A percentile compares a stretch with the other conserved stretches of the same genome.
Evolutionary conservation across 2,329 filamentous ascomycete species (phyloP).

Genomic region (Fusarium keratoplasticum): DNA sequence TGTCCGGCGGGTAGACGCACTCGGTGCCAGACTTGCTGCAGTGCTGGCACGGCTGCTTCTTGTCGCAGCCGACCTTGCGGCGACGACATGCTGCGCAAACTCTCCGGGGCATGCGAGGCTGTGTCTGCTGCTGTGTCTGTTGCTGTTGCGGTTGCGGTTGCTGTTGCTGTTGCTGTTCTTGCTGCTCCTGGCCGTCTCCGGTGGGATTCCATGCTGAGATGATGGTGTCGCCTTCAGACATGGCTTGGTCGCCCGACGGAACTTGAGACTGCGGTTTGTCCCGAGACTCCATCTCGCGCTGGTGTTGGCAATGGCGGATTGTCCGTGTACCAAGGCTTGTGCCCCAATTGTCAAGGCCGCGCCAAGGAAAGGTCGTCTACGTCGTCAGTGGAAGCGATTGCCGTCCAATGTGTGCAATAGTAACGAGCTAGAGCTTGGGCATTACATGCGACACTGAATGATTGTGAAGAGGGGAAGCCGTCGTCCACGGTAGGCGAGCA

Average conservation of each 20-base stretch:
- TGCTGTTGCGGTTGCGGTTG: too few relatives aligned
- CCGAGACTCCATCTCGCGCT: background rate
- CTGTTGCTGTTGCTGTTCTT: conserved; percentile 4
- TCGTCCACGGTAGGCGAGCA: background rate
- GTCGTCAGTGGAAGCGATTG: too few relatives aligned
- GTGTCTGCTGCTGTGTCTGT: background rate
- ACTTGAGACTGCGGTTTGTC: background rate
- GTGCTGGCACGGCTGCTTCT: conserved; percentile 17
- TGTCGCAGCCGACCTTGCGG: conserved; percentile 17
- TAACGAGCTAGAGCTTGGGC: background rate
- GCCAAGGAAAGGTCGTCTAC: too few relatives aligned
- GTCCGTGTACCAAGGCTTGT: background rate
- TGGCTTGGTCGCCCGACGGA: background rate
- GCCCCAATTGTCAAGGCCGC: too few relatives aligned
- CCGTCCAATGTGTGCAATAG: background rate
- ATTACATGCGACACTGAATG: background rate
- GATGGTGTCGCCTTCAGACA: conserved; percentile 7
- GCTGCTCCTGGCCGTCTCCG: background rate
- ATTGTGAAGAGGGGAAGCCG: background rate
- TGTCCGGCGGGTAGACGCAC: conserved; percentile 10
- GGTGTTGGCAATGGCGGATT: background rate
- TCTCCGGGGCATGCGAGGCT: background rate
- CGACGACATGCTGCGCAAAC: conserved; percentile 13
- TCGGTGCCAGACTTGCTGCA: conserved; percentile 11
- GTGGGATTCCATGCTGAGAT: conserved; percentile 7